Evolutionary conservation across 2,329 filamentous ascomycete genomes (phyloP).

Genomic region (Sarocladium oryzae): DNA sequence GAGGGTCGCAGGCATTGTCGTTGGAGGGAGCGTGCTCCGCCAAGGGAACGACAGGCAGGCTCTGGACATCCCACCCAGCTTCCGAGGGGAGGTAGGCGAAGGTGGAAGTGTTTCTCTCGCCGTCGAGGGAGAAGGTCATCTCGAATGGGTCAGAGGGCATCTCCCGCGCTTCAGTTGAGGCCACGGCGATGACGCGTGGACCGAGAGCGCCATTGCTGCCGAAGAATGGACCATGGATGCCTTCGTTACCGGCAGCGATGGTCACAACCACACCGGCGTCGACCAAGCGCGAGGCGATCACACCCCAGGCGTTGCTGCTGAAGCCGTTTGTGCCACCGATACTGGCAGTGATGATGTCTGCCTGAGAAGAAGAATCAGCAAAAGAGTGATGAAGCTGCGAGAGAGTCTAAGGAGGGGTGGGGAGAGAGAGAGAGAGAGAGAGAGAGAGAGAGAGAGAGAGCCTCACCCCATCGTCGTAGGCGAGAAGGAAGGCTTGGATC

Average conservation of each 20-base stretch:
- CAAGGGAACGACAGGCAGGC: neutral
- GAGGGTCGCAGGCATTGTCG: slow-evolving; percentile 24
- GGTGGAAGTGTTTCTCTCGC: neutral
- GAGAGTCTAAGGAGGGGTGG: too few relatives aligned
- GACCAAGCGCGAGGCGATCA: slow-evolving; percentile 24
- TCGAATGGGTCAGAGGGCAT: slow-evolving; percentile 10
- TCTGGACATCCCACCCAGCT: slow-evolving; percentile 20
- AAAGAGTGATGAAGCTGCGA: too few relatives aligned
- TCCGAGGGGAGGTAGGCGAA: slow-evolving; percentile 12
- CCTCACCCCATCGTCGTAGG: slow-evolving; percentile 41
- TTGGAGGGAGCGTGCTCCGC: neutral
- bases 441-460: neutral
- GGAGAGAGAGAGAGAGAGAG: too few relatives aligned
- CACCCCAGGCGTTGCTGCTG: slow-evolving; percentile 24
- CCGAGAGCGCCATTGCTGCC: too few relatives aligned
- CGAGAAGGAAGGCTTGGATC: slow-evolving; percentile 43
- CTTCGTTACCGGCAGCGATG: slow-evolving; percentile 39
- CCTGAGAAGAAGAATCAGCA: slow-evolving; percentile 9
- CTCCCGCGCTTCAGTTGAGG: slow-evolving; percentile 21
- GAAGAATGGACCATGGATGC: too few relatives aligned
- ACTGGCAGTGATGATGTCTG: slow-evolving; percentile 20
- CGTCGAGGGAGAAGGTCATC: slow-evolving; percentile 8
- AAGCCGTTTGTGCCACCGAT: slow-evolving; percentile 16
- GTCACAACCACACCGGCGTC: slow-evolving; percentile 33
- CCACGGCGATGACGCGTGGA: too few relatives aligned